Evolutionary conservation across 129 eudicot genomes (phyloP), one percentile per base, ranked within the genome.

Genomic region (Oenanthe sinensis): DNA sequence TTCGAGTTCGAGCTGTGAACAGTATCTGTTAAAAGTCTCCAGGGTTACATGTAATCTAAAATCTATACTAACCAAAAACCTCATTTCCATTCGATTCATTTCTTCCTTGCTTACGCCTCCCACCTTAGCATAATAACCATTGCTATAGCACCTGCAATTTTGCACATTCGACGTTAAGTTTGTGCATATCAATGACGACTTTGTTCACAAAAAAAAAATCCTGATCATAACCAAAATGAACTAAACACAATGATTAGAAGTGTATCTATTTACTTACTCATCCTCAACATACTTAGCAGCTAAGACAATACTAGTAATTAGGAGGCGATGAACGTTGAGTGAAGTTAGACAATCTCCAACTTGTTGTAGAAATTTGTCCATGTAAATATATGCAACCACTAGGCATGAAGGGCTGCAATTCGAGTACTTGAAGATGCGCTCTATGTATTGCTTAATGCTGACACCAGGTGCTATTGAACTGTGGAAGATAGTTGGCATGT

Each of bases 231-330:
- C 39, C 71, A 4, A 63, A n/a, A 63, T 62, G 30, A 5, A n/a
- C 4, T 28, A 7, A 28, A 9, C 17, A 8, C 39, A 10, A 63
- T 19, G 7, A 63, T n/a, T 63, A 1, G 10, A 36, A 33, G 43
- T 68, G 1, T 16, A 33, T 33, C 36, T 1, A 33, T 30, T 6
- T 26, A 85, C 97, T 87, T 87, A 93, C 98, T 81, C 93, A 47
- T 93, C 98, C 37, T 93, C 97, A 22, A 87, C 37, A 79, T 85
- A 90, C 70, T 93, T 93, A 2, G 88, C 96, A 70, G 98, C 96
- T 43, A 93, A 83, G 86, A 90, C 81, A 30, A 89, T 75, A 75
- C 91, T 87, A 12, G 98, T 89, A 63, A 93, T 86, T 69, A 93
- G 87, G 75, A 93, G 91, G 37, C 98, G 91, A 44, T 93, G 98